These are phyloP conservation scores for Tricladium varicosporioides DNA, from an alignment of 2,329 filamentous ascomycete species.

Conservation along the genomic window DNA sequence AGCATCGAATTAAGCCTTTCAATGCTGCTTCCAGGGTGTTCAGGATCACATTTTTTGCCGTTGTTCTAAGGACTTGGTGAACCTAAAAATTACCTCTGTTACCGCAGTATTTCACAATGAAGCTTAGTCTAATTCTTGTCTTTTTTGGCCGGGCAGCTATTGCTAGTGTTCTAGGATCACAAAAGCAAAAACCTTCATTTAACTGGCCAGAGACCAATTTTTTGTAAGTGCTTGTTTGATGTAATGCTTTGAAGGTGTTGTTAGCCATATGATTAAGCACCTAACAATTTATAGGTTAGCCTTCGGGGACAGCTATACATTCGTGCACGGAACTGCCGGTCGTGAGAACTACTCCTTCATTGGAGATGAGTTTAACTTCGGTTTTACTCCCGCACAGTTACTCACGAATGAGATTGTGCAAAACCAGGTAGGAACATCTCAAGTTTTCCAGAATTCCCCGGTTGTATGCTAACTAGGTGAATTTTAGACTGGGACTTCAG, in stretches of 20 bases:
- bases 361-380: slow-evolving; percentile 47
- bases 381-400: slow-evolving; percentile 43
- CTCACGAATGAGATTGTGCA: slow-evolving; percentile 50
- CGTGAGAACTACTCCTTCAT: slow-evolving; percentile 53
- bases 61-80: not conserved
- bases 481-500: slow-evolving; percentile 42
- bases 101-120: not conserved
- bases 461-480: not conserved
- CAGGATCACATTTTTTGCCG: too few relatives aligned
- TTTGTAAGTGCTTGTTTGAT: slow-evolving; percentile 4
- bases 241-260: too few relatives aligned
- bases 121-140: not conserved
- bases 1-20: not conserved
- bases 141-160: not conserved
- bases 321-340: slow-evolving; percentile 51
- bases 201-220: slow-evolving; percentile 17
- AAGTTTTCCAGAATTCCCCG: not conserved
- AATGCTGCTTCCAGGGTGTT: not conserved
- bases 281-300: slow-evolving; percentile 36
- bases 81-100: not conserved
- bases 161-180: not conserved
- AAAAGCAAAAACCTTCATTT: slow-evolving; percentile 6
- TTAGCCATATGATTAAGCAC: not conserved
- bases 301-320: slow-evolving; percentile 52
- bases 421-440: slow-evolving; percentile 37